Percentiles rank a stretch among this genome's conserved stretches.
phyloP scores from a whole-genome alignment of 1,284 basidiomycete genomes.

The Ceratobasidium sp. region DNA sequence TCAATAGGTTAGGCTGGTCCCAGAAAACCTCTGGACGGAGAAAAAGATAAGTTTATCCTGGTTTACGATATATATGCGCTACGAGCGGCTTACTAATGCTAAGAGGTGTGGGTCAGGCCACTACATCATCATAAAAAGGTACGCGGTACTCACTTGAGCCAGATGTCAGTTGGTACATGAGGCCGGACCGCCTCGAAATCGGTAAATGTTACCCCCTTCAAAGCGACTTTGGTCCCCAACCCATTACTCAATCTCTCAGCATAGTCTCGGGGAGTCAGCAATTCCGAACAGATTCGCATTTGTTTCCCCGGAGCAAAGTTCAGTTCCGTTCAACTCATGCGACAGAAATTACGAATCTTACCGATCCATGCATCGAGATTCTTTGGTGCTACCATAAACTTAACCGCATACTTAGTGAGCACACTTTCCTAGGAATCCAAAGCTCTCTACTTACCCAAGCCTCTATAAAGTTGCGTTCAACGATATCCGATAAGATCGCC shows the following conservation, averaged over 20 bases:
- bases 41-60: not conserved
- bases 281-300: not conserved
- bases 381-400: not conserved
- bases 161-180: constrained; percentile 2
- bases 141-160: constrained; percentile 12
- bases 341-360: not conserved
- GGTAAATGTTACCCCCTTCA: not conserved
- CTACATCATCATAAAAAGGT: not conserved
- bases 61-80: not conserved
- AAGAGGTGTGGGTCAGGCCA: not conserved
- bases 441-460: not conserved
- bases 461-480: not conserved
- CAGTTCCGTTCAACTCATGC: not conserved
- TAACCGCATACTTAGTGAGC: not conserved
- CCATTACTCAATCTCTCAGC: not conserved
- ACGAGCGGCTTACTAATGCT: constrained; percentile 1
- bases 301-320: not conserved
- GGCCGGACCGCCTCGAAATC: not conserved
- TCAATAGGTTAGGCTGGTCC: not conserved
- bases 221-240: not conserved
- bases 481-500: no score
- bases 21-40: not conserved
- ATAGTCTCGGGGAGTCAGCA: constrained; percentile 1
- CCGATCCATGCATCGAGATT: not conserved
- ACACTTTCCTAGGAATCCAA: not conserved